Percentiles rank a stretch among this genome's conserved stretches.
Conservation (phyloP, 2,329 filamentous ascomycete genomes). For the Hirsutella rhossiliensis region DNA sequence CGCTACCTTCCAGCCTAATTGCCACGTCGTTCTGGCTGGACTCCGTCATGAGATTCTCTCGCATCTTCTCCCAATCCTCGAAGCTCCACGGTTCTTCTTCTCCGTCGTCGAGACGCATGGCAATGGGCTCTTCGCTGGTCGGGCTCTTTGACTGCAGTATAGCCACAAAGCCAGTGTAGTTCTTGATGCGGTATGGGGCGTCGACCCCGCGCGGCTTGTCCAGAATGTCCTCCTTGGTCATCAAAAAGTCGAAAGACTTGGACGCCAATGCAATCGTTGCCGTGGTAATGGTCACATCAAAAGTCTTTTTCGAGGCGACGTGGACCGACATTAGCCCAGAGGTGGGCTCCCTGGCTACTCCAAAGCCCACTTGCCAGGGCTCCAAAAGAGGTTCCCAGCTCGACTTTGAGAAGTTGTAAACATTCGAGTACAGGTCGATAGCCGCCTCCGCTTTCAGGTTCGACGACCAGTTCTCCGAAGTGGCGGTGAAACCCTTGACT, state of each 20-base stretch:
- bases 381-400: constrained; percentile 95
- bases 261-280: constrained; percentile 87
- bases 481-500: constrained; percentile 76
- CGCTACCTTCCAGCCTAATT: constrained; percentile 80
- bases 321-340: constrained; percentile 74
- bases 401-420: constrained; percentile 98
- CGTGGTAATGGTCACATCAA: constrained; percentile 87
- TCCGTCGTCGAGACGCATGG: constrained; percentile 71
- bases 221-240: constrained; percentile 73
- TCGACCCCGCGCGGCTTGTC: constrained; percentile 87
- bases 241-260: constrained; percentile 85
- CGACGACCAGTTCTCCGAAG: constrained; percentile 83
- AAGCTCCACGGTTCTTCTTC: constrained; percentile 93
- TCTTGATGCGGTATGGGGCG: constrained; percentile 84
- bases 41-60: constrained; percentile 82
- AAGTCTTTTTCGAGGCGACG: constrained; percentile 74
- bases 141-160: constrained; percentile 68
- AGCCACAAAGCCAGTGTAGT: constrained; percentile 89
- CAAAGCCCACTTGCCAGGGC: constrained; percentile 90
- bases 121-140: constrained; percentile 53
- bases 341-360: constrained; percentile 65
- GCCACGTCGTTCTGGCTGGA: constrained; percentile 68
- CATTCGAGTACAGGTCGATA: constrained; percentile 90
- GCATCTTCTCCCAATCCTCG: constrained; percentile 91
- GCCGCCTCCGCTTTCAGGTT: constrained; percentile 76